Conservation (phyloP, 345 rosid genomes). For the Brassica incana region DNA sequence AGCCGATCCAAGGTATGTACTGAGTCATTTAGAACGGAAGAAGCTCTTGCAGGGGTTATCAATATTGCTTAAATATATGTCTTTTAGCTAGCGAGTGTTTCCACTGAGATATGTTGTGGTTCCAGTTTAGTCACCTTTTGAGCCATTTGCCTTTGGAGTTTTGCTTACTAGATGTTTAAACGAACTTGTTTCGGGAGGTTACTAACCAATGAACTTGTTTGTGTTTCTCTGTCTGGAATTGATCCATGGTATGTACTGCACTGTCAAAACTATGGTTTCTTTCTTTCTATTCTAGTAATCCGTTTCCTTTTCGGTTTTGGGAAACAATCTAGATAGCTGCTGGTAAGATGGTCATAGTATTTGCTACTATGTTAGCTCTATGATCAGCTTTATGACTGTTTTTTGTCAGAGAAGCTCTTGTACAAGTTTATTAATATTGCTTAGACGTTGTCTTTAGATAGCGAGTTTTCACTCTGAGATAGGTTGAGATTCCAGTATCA, state of each 20-base stretch:
- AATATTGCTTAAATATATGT: background rate
- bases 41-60: background rate
- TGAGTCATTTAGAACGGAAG: background rate
- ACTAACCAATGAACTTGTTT: conserved; percentile 39
- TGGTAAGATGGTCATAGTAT: conserved; percentile 3
- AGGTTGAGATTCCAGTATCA: background rate
- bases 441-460: conserved; percentile 3
- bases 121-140: background rate
- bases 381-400: background rate
- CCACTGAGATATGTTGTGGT: background rate
- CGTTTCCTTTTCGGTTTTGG: background rate
- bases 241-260: conserved; percentile 62
- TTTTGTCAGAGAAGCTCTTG: background rate
- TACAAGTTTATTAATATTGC: background rate
- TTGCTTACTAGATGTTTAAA: background rate
- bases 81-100: background rate
- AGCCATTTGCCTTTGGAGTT: background rate
- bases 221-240: conserved; percentile 84
- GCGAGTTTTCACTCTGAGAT: conserved; percentile 14
- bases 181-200: background rate
- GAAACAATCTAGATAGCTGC: background rate
- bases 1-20: conserved; percentile 72
- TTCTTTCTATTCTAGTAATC: background rate
- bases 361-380: conserved; percentile 7
- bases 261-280: background rate